phyloP scores from a whole-genome alignment of 768 basidiomycete genomes.

The Kwoniella newhampshirensis region DNA sequence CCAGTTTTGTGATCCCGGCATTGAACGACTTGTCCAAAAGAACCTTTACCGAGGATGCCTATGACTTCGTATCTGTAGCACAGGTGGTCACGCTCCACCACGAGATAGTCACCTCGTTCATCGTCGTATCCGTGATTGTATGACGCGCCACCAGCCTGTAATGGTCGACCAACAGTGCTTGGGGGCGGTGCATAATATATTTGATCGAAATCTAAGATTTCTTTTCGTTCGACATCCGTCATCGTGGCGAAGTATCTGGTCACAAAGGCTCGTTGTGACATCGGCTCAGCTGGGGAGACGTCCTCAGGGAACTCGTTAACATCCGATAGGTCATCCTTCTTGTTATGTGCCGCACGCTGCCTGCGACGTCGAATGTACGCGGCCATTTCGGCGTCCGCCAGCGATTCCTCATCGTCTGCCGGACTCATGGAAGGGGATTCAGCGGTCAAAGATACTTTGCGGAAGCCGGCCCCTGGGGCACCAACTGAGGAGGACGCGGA shows the following conservation, averaged over 20 bases:
- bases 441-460: constrained; percentile 23
- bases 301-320: constrained; percentile 92
- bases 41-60: constrained; percentile 92
- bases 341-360: constrained; percentile 75
- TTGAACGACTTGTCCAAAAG: constrained; percentile 93
- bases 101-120: constrained; percentile 93
- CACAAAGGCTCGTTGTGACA: constrained; percentile 61
- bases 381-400: constrained; percentile 96
- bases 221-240: constrained; percentile 84
- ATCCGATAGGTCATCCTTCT: constrained; percentile 81
- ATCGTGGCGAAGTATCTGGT: constrained; percentile 62
- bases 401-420: constrained; percentile 50
- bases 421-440: constrained; percentile 35
- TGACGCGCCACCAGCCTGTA: constrained; percentile 31
- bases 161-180: constrained; percentile 23
- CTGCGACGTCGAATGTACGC: constrained; percentile 88
- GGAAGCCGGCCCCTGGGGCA: constrained; percentile 29
- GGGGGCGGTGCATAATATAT: constrained; percentile 63
- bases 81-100: constrained; percentile 86
- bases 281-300: constrained; percentile 65
- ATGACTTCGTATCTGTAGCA: constrained; percentile 95
- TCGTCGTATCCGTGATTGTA: constrained; percentile 97
- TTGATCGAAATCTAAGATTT: constrained; percentile 79
- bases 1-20: constrained; percentile 95
- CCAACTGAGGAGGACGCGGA: constrained; percentile 44